Percentiles rank a stretch among this genome's conserved stretches.
These are phyloP conservation scores for Claviceps purpurea DNA, from an alignment of 2,329 filamentous ascomycete genomes.

Conservation along the genomic window DNA sequence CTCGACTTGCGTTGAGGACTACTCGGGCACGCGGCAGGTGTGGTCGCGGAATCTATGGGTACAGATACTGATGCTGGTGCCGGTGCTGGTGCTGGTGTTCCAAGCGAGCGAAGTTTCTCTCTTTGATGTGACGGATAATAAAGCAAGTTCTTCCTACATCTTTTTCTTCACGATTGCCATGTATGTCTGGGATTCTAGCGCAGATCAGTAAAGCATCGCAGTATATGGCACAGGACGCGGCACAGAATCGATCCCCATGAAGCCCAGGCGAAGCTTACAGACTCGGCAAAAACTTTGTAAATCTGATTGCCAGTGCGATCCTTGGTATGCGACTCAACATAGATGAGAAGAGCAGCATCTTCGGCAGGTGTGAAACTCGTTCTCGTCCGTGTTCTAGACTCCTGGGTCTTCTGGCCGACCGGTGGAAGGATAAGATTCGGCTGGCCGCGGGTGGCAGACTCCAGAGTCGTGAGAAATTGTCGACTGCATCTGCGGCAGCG, in stretches of 20 bases:
- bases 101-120: constrained; percentile 9
- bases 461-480: too few species aligned
- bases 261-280: constrained; percentile 23
- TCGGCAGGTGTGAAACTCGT: constrained; percentile 45
- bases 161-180: constrained; percentile 56
- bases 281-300: constrained; percentile 41
- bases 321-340: constrained; percentile 32
- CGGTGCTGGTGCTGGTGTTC: not conserved
- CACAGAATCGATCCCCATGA: constrained; percentile 6
- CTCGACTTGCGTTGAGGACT: too few species aligned
- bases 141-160: constrained; percentile 41
- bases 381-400: constrained; percentile 31
- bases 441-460: too few species aligned
- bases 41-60: too few species aligned
- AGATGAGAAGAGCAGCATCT: constrained; percentile 42
- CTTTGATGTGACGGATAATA: constrained; percentile 16
- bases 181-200: constrained; percentile 46
- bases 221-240: not conserved
- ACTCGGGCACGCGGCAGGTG: too few species aligned
- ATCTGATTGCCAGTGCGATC: constrained; percentile 40
- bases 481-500: too few species aligned
- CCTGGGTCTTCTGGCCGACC: constrained; percentile 12
- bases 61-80: not conserved
- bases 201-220: not conserved
- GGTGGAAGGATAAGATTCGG: constrained; percentile 26